Percentiles rank a stretch among this genome's conserved stretches.
Conservation (phyloP, 768 basidiomycete species). For the Termitomyces sp. region DNA sequence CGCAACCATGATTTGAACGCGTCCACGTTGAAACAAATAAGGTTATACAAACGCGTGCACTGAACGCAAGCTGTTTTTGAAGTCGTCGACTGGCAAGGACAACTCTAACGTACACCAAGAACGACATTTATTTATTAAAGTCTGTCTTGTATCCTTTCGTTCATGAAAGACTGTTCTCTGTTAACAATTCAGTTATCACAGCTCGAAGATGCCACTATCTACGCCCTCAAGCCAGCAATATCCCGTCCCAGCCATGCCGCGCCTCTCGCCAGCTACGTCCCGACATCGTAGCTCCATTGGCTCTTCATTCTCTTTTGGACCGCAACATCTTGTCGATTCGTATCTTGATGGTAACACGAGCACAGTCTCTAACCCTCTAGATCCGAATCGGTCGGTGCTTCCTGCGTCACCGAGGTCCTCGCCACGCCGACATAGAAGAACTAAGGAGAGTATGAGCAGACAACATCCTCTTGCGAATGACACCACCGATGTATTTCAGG, state of each 20-base stretch:
- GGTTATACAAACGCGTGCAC: neutral
- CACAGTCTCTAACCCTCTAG: constrained; percentile 31
- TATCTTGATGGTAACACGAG: constrained; percentile 50
- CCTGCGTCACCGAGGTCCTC: constrained; percentile 70
- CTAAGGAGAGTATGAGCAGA: constrained; percentile 44
- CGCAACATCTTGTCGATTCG: constrained; percentile 69
- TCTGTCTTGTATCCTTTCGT: neutral
- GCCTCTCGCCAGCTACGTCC: constrained; percentile 48
- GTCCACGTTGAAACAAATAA: neutral
- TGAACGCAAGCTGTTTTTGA: neutral
- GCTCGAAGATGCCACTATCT: constrained; percentile 31
- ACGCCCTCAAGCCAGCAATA: constrained; percentile 43
- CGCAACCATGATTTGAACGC: too few relatives aligned
- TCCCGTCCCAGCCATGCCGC: constrained; percentile 40
- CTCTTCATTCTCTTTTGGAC: constrained; percentile 81
- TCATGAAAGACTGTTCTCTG: neutral
- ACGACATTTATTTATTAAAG: neutral
- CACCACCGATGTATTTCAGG: constrained; percentile 71
- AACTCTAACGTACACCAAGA: neutral
- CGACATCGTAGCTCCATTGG: constrained; percentile 66
- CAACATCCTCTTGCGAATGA: constrained; percentile 75
- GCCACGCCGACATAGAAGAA: constrained; percentile 48
- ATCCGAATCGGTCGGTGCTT: constrained; percentile 77
- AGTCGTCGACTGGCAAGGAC: too few relatives aligned
- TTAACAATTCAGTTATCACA: neutral